Percentiles rank a stretch among this genome's conserved stretches.
phyloP scores from a whole-genome alignment of 2,329 filamentous ascomycete species.

The Hypomyces rosellus region DNA sequence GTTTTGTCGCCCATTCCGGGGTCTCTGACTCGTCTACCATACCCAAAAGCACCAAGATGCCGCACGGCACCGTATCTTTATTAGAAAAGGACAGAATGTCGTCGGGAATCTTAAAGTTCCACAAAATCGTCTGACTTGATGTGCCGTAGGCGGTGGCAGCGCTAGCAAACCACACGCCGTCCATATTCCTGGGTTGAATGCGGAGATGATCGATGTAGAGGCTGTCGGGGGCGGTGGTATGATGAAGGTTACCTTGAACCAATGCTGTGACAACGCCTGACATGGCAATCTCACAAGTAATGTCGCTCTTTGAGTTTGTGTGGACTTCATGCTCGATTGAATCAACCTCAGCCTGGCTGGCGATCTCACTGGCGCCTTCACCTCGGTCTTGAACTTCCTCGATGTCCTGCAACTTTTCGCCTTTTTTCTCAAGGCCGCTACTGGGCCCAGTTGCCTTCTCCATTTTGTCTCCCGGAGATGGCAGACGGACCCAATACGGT shows the following conservation, averaged over 20 bases:
- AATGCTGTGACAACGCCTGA: conserved; percentile 42
- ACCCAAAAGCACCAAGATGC: conserved; percentile 49
- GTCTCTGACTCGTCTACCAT: conserved; percentile 45
- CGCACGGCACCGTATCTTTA: conserved; percentile 50
- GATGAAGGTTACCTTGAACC: conserved; percentile 28
- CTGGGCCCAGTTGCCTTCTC: neutral
- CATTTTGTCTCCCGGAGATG: conserved; percentile 22
- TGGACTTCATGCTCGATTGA: conserved; percentile 27
- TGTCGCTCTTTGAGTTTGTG: conserved; percentile 23
- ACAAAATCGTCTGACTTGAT: conserved; percentile 48
- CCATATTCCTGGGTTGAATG: conserved; percentile 24
- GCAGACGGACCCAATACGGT: conserved; percentile 52
- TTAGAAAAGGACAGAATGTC: conserved; percentile 44
- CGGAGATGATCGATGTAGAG: conserved; percentile 44
- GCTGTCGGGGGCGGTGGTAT: conserved; percentile 25
- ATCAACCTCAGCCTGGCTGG: conserved; percentile 22
- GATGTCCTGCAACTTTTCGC: neutral
- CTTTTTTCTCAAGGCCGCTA: neutral
- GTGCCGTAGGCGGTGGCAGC: conserved; percentile 50
- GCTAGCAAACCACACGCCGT: conserved; percentile 52
- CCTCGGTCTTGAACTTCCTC: conserved; percentile 6
- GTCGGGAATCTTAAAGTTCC: conserved; percentile 54
- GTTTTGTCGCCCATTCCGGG: conserved; percentile 46
- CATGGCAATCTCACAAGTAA: conserved; percentile 44
- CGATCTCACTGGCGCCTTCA: neutral